A percentile compares a stretch with the other conserved stretches of the same genome.
These are phyloP conservation scores for Blastobotrys robertii DNA, from an alignment of 805 yeast genomes.

Conservation along the genomic window DNA sequence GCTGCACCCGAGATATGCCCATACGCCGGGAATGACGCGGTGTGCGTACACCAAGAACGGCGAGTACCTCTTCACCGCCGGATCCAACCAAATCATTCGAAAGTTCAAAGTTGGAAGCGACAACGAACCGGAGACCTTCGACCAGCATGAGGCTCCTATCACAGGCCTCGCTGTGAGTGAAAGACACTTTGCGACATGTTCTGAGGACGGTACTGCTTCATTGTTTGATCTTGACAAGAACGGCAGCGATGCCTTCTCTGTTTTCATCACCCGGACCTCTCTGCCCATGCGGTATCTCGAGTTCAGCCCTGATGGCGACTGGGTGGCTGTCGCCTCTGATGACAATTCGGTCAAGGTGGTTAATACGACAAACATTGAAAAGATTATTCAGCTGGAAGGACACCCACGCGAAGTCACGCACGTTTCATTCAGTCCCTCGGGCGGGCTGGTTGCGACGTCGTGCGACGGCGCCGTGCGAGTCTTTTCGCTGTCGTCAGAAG, in stretches of 20 bases:
- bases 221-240: constrained; percentile 18
- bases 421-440: constrained; percentile 32
- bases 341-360: constrained; percentile 26
- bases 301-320: constrained; percentile 28
- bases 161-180: constrained; percentile 20
- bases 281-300: constrained; percentile 27
- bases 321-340: constrained; percentile 29
- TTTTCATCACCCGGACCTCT: constrained; percentile 19
- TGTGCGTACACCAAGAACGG: background rate
- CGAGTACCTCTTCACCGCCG: constrained; percentile 2
- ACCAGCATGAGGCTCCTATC: constrained; percentile 14
- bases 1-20: background rate
- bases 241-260: constrained; percentile 17
- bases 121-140: constrained; percentile 1
- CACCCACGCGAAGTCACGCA: constrained; percentile 39
- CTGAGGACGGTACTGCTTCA: constrained; percentile 34
- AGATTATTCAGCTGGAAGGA: constrained; percentile 34
- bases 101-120: background rate
- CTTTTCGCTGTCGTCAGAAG: constrained; percentile 19
- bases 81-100: constrained; percentile 1
- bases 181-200: constrained; percentile 31
- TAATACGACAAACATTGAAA: constrained; percentile 25
- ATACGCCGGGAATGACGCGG: too few relatives aligned
- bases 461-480: constrained; percentile 29
- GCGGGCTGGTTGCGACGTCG: constrained; percentile 23